A percentile compares a stretch with the other conserved stretches of the same genome.
Conservation (phyloP, 83 land plant genomes). For the Picea abies region DNA sequence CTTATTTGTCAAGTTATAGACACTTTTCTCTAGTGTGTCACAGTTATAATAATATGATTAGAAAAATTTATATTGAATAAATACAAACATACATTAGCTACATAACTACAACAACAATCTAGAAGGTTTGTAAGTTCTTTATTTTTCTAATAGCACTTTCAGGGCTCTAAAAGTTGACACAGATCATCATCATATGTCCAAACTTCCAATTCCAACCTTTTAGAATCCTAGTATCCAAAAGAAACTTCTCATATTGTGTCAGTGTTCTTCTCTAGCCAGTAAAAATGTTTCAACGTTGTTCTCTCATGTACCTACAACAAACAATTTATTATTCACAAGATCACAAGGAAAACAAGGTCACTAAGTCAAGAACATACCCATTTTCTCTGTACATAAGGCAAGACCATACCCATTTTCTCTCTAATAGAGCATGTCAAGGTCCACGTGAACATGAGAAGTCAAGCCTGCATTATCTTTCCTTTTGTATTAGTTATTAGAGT, state of each 20-base stretch:
- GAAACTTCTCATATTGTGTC: conserved; percentile 95
- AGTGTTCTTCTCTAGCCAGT: conserved; percentile 95
- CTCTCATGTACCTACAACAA: conserved; percentile 85
- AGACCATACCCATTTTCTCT: no score
- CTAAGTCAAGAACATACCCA: no score
- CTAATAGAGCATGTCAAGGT: no score
- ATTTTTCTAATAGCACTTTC: conserved; percentile 86
- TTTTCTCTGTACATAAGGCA: no score
- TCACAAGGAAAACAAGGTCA: no score
- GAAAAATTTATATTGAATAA: not conserved
- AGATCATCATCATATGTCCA: conserved; percentile 63
- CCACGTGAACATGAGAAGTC: no score
- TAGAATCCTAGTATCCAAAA: conserved; percentile 82
- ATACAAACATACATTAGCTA: not conserved
- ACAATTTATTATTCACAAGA: no score
- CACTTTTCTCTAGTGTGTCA: conserved; percentile 79
- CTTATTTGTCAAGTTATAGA: conserved; percentile 66
- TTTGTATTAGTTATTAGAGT: no score
- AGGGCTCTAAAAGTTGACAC: conserved; percentile 79
- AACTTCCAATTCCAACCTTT: conserved; percentile 78
- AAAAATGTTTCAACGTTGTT: conserved; percentile 93
- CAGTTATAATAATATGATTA: not conserved
- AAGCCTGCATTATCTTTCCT: no score
- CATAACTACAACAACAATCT: not conserved
- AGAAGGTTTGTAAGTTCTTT: conserved; percentile 12